Evolutionary conservation across 1,284 basidiomycete genomes (phyloP).

Genomic region (Leccinum discolor): DNA sequence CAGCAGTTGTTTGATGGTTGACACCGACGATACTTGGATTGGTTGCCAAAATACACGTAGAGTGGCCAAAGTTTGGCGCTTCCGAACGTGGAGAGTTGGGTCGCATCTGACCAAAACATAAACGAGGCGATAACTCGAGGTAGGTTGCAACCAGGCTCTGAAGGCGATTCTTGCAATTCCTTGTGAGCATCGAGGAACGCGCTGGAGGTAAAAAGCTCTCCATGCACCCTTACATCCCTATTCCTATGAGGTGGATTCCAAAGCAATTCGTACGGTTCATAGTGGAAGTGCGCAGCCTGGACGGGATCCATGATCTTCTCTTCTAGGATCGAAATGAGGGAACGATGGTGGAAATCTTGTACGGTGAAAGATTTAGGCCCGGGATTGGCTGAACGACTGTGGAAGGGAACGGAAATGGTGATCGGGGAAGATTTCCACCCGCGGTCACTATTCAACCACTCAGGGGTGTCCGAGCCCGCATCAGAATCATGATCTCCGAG

Average conservation of each 20-base stretch:
- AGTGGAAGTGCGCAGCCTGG: not conserved
- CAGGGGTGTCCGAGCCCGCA: not conserved
- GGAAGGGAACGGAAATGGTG: not conserved
- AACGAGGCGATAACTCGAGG: not conserved
- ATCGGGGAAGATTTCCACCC: not conserved
- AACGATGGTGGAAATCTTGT: not conserved
- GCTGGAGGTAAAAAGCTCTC: not conserved
- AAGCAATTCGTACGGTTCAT: not conserved
- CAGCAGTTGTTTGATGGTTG: not conserved
- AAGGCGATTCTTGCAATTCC: not conserved
- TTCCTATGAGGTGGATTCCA: not conserved
- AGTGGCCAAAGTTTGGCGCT: not conserved
- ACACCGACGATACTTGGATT: rapidly evolving
- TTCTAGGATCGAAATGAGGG: not conserved
- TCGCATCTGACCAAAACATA: not conserved
- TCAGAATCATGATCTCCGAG: not conserved
- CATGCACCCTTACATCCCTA: not conserved
- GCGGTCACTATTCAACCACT: not conserved
- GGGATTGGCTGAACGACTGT: rapidly evolving
- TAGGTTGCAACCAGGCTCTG: not conserved
- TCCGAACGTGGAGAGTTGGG: not conserved
- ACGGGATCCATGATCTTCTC: not conserved
- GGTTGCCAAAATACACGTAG: not conserved
- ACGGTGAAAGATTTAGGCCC: rapidly evolving
- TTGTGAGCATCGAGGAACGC: not conserved